Percentiles rank a stretch among this genome's conserved stretches.
Conservation (phyloP, 805 yeast genomes). For the Lachancea sp. region DNA sequence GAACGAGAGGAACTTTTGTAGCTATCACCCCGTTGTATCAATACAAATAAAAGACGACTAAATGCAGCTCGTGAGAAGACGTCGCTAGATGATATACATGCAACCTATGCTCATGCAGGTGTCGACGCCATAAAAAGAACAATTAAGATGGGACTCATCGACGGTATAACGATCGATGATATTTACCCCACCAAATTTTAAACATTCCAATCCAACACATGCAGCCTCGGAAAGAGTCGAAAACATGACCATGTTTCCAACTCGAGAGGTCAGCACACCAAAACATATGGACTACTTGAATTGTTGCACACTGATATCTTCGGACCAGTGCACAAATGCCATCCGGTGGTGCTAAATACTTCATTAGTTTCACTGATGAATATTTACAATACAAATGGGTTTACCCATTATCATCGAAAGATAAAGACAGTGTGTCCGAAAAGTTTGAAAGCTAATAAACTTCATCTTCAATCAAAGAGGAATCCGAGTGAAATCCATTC, state of each 20-base stretch:
- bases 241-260: background rate
- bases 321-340: conserved; percentile 10
- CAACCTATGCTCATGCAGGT: no score
- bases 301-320: conserved; percentile 11
- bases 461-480: background rate
- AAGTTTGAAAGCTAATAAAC: conserved; percentile 3
- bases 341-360: conserved; percentile 5
- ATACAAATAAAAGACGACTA: no score
- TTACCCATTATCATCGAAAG: conserved; percentile 3
- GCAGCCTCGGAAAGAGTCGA: background rate
- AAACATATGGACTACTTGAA: conserved; percentile 5
- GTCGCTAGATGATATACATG: no score
- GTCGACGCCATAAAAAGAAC: no score
- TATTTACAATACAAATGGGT: conserved; percentile 10
- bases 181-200: no score
- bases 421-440: background rate
- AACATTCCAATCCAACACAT: no score
- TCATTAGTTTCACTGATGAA: conserved; percentile 14
- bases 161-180: no score
- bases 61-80: no score
- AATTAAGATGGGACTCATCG: no score
- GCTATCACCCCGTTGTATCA: no score
- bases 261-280: conserved; percentile 5
- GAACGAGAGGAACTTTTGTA: background rate
- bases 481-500: conserved; percentile 3